These are phyloP conservation scores for Phytopythium litorale DNA, from an alignment of 352 stramenopile genomes.

Conservation along the genomic window DNA sequence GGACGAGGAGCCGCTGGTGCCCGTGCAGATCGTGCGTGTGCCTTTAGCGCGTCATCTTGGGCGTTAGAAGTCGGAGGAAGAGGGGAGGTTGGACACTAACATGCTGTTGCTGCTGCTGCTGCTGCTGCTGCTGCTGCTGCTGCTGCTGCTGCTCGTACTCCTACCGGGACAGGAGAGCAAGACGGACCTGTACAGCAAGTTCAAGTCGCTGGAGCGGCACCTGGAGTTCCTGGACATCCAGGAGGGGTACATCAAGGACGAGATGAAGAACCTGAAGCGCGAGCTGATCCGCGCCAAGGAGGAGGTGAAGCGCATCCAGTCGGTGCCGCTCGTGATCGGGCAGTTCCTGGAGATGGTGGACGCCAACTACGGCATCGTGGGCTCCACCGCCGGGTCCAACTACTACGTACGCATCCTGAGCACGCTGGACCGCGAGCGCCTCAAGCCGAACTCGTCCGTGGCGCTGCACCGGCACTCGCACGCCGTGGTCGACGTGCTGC, in stretches of 20 bases:
- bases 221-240: slow-evolving; percentile 86
- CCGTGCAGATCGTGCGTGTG: slow-evolving; percentile 32
- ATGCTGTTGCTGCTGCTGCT: too few species aligned
- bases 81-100: too few species aligned
- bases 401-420: slow-evolving; percentile 99
- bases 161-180: slow-evolving; percentile 33
- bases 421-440: slow-evolving; percentile 97
- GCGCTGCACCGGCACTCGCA: slow-evolving; percentile 98
- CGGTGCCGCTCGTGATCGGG: slow-evolving; percentile 99
- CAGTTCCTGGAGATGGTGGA: slow-evolving; percentile 99
- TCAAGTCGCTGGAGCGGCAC: slow-evolving; percentile 75
- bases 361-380: slow-evolving; percentile 99
- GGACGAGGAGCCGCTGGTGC: slow-evolving; percentile 55
- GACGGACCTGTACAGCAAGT: slow-evolving; percentile 75
- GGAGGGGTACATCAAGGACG: slow-evolving; percentile 99
- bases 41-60: neutral
- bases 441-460: slow-evolving; percentile 99
- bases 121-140: too few species aligned
- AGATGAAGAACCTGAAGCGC: slow-evolving; percentile 99
- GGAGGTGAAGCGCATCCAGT: slow-evolving; percentile 99
- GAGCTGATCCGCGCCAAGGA: slow-evolving; percentile 99
- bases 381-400: slow-evolving; percentile 96
- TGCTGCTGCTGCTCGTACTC: neutral
- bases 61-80: too few species aligned
- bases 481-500: slow-evolving; percentile 98